Percentiles rank a stretch among this genome's conserved stretches.
Conservation (phyloP, 2,329 filamentous ascomycete species). For the Phoma sp. region DNA sequence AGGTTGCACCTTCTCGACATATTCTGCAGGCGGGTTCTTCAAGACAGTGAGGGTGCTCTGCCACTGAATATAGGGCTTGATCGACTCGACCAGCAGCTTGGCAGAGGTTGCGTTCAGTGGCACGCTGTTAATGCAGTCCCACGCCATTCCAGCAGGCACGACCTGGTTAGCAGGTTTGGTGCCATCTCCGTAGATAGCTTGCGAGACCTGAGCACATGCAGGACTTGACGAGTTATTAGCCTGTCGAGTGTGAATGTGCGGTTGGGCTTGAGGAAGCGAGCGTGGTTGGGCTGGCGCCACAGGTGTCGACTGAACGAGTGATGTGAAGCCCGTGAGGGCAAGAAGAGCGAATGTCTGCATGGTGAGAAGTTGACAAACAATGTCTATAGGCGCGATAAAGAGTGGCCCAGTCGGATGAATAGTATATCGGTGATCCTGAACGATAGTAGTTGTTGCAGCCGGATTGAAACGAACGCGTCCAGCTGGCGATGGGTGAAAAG, state of each 20-base stretch:
- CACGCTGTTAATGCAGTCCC: slow-evolving; percentile 54
- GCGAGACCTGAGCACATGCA: slow-evolving; percentile 45
- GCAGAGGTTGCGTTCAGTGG: slow-evolving; percentile 54
- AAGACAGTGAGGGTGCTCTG: slow-evolving; percentile 55
- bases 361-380: slow-evolving; percentile 6
- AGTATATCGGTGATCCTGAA: slow-evolving; percentile 8
- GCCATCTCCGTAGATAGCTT: slow-evolving; percentile 36
- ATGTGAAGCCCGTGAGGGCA: slow-evolving; percentile 31
- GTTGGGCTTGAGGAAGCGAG: slow-evolving; percentile 21
- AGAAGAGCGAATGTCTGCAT: slow-evolving; percentile 35
- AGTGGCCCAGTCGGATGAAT: slow-evolving; percentile 6
- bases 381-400: slow-evolving; percentile 3
- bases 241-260: slow-evolving; percentile 31
- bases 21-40: slow-evolving; percentile 55
- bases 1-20: slow-evolving; percentile 54
- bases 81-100: slow-evolving; percentile 48
- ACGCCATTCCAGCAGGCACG: slow-evolving; percentile 54
- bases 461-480: slow-evolving; percentile 13
- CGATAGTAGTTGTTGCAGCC: slow-evolving; percentile 4
- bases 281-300: slow-evolving; percentile 23
- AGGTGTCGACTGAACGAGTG: slow-evolving; percentile 35
- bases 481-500: slow-evolving; percentile 2
- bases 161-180: slow-evolving; percentile 23
- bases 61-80: slow-evolving; percentile 56
- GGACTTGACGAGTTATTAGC: slow-evolving; percentile 30